phyloP scores from a whole-genome alignment of 2,329 filamentous ascomycete genomes.

The Penicillium aurantiogriseum region DNA sequence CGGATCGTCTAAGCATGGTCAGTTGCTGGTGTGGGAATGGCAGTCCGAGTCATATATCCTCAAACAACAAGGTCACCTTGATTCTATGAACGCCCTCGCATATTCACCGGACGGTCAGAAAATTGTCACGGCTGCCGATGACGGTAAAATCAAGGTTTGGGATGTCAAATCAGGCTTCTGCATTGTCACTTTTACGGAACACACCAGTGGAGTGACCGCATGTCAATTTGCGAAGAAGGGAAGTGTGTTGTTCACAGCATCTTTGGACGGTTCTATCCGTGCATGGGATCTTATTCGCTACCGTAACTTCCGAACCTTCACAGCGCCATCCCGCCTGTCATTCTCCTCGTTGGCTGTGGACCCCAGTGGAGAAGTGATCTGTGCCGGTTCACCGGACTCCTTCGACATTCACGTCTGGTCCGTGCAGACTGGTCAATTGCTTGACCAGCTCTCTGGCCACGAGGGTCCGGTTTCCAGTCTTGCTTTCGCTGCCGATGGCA shows the following conservation, averaged over 20 bases:
- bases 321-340: slow-evolving; percentile 82
- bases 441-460: slow-evolving; percentile 87
- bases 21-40: slow-evolving; percentile 99
- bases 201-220: slow-evolving; percentile 85
- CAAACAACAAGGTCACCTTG: slow-evolving; percentile 96
- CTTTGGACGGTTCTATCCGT: slow-evolving; percentile 87
- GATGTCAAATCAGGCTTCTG: slow-evolving; percentile 96
- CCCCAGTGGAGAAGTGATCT: slow-evolving; percentile 92
- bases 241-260: slow-evolving; percentile 93
- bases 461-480: slow-evolving; percentile 89
- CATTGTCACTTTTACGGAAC: slow-evolving; percentile 96
- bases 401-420: slow-evolving; percentile 99
- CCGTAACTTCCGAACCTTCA: slow-evolving; percentile 96
- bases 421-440: slow-evolving; percentile 91
- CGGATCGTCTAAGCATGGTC: slow-evolving; percentile 89
- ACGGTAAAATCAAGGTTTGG: slow-evolving; percentile 99
- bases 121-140: slow-evolving; percentile 90
- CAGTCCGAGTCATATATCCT: slow-evolving; percentile 98
- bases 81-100: slow-evolving; percentile 87
- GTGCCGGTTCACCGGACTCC: slow-evolving; percentile 89
- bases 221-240: slow-evolving; percentile 95
- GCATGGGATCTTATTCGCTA: slow-evolving; percentile 97
- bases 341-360: slow-evolving; percentile 97
- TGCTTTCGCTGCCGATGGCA: slow-evolving; percentile 83
- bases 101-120: slow-evolving; percentile 93